phyloP scores from a whole-genome alignment of 306 rosid genomes.

The Gillenia trifoliata region DNA sequence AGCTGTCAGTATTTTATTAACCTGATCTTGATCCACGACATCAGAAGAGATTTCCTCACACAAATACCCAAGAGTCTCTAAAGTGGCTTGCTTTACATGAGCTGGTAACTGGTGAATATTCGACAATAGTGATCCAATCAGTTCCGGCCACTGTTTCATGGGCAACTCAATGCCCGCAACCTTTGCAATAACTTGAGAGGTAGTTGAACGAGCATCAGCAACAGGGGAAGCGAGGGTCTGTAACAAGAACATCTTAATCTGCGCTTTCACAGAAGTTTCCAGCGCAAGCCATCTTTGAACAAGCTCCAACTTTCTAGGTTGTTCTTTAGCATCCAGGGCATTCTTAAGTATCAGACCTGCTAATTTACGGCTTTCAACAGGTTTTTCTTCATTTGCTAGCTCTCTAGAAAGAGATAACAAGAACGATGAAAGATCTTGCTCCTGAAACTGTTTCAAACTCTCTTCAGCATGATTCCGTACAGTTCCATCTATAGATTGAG shows the following conservation, averaged over 20 bases:
- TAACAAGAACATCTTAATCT: conserved; percentile 66
- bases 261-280: conserved; percentile 56
- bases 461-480: conserved; percentile 86
- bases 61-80: conserved; percentile 88
- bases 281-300: conserved; percentile 77
- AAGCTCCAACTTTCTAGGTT: conserved; percentile 69
- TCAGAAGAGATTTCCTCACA: conserved; percentile 89
- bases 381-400: conserved; percentile 74
- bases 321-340: conserved; percentile 89
- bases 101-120: conserved; percentile 74
- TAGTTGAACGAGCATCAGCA: conserved; percentile 71
- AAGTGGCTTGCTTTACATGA: conserved; percentile 77
- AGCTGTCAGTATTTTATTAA: conserved; percentile 83
- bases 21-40: conserved; percentile 78
- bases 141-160: conserved; percentile 84
- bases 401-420: conserved; percentile 78
- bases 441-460: conserved; percentile 79
- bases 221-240: conserved; percentile 64
- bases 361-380: conserved; percentile 82
- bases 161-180: conserved; percentile 90
- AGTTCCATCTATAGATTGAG: conserved; percentile 74
- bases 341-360: conserved; percentile 87
- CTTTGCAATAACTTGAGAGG: conserved; percentile 87
- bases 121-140: conserved; percentile 70
- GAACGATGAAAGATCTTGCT: conserved; percentile 80